Conservation (phyloP, 805 yeast species). For the Candida ulmi region DNA sequence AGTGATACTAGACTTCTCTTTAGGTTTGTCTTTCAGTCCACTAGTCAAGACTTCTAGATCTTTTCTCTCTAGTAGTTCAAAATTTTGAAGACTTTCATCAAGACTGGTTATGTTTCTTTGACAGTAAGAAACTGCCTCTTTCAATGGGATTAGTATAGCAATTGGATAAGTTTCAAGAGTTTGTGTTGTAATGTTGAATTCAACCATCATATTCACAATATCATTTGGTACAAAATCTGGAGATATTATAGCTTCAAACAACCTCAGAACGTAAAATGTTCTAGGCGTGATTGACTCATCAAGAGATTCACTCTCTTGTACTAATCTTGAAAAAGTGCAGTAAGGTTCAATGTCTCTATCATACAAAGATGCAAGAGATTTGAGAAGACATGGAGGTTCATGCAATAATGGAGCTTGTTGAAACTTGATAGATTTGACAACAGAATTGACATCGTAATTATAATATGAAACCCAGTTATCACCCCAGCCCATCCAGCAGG, state of each 20-base stretch:
- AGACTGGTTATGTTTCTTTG: conserved; percentile 43
- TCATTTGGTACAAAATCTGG: conserved; percentile 44
- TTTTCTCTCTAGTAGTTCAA: conserved; percentile 60
- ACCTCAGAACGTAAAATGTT: conserved; percentile 49
- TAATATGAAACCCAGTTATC: conserved; percentile 59
- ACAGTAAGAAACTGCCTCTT: conserved; percentile 55
- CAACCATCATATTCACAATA: conserved; percentile 57
- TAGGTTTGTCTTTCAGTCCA: neutral
- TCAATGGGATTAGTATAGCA: conserved; percentile 64
- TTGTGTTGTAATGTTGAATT: conserved; percentile 42
- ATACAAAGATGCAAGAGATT: conserved; percentile 49
- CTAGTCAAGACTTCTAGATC: conserved; percentile 40
- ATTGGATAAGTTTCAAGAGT: conserved; percentile 67
- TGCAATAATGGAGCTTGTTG: conserved; percentile 31
- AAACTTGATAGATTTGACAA: conserved; percentile 38
- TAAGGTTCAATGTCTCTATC: conserved; percentile 43
- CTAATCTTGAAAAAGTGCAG: conserved; percentile 60
- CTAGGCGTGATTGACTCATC: conserved; percentile 63
- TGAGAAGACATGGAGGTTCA: conserved; percentile 55
- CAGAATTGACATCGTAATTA: conserved; percentile 23
- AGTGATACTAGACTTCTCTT: neutral
- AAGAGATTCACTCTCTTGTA: conserved; percentile 53
- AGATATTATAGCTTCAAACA: conserved; percentile 60
- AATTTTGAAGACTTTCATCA: conserved; percentile 34
- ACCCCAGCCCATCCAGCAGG: conserved; percentile 72